Evolutionary conservation across 2,329 filamentous ascomycete species (phyloP).

Genomic region (Fusarium aywerte): DNA sequence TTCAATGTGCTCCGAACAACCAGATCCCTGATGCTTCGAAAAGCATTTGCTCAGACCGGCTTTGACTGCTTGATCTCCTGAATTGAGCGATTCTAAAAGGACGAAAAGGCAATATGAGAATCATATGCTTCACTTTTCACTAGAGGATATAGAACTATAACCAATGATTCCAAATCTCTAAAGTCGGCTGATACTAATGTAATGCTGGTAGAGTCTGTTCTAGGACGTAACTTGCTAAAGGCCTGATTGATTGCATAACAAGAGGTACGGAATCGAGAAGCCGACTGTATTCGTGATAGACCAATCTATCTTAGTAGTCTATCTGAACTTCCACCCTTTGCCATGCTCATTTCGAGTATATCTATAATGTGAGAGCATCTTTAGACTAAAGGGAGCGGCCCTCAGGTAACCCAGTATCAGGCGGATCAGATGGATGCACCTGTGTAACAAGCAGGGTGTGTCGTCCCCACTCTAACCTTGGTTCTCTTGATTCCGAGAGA

Average conservation of each 20-base stretch:
- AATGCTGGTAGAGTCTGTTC: too few species aligned
- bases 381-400: conserved; percentile 16
- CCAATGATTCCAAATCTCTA: too few species aligned
- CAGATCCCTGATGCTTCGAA: too few species aligned
- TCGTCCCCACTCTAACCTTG: not conserved
- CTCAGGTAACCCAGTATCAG: conserved; percentile 25
- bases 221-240: not conserved
- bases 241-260: not conserved
- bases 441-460: conserved; percentile 8
- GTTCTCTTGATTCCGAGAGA: not conserved
- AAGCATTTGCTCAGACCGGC: too few species aligned
- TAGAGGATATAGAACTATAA: too few species aligned
- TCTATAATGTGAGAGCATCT: not conserved
- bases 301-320: conserved; percentile 12
- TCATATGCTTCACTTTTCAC: too few species aligned
- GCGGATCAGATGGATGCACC: conserved; percentile 2
- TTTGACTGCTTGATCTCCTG: too few species aligned
- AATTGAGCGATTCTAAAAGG: too few species aligned
- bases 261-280: not conserved
- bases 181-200: too few species aligned
- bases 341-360: conserved; percentile 3
- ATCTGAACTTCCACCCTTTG: conserved; percentile 18
- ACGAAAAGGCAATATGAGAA: too few species aligned
- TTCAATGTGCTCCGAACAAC: too few species aligned
- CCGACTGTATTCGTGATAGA: not conserved